Evolutionary conservation across 768 basidiomycete species (phyloP).

Genomic region (Amanita exitialis): DNA sequence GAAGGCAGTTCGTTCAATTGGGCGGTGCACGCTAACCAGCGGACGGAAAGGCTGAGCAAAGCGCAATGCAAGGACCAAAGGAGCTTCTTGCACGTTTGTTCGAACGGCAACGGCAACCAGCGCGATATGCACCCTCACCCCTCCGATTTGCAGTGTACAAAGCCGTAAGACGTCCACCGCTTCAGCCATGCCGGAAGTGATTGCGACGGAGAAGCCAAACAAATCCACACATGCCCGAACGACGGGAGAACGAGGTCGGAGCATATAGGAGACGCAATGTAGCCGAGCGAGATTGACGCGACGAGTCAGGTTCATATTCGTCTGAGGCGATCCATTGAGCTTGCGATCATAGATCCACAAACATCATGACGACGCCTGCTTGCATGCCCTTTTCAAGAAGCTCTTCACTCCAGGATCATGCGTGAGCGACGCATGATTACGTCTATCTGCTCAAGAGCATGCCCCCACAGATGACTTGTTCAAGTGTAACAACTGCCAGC

Average conservation of each 20-base stretch:
- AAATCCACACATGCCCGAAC: slow-evolving; percentile 4
- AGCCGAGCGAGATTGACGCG: slow-evolving; percentile 4
- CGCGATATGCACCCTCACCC: neutral
- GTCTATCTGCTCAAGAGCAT: neutral
- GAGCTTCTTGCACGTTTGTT: slow-evolving; percentile 1
- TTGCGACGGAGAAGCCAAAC: slow-evolving; percentile 1
- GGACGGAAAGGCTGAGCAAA: slow-evolving; percentile 1
- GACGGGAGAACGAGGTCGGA: neutral
- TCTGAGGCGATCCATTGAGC: neutral
- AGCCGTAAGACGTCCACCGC: slow-evolving; percentile 3
- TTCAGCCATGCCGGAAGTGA: slow-evolving; percentile 6
- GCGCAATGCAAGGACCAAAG: slow-evolving; percentile 1
- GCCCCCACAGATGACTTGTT: neutral
- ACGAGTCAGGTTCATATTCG: neutral
- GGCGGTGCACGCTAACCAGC: neutral
- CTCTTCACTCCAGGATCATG: no score
- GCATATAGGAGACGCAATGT: slow-evolving; percentile 2
- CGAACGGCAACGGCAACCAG: slow-evolving; percentile 5
- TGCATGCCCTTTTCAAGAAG: neutral
- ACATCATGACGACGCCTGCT: neutral
- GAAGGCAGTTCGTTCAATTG: neutral
- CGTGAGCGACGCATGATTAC: neutral
- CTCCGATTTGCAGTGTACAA: slow-evolving; percentile 3
- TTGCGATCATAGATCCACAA: neutral
- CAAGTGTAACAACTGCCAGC: neutral